These are phyloP conservation scores for Rhodomyrtus psidioides DNA, from an alignment of 441 rosid genomes.

Conservation along the genomic window DNA sequence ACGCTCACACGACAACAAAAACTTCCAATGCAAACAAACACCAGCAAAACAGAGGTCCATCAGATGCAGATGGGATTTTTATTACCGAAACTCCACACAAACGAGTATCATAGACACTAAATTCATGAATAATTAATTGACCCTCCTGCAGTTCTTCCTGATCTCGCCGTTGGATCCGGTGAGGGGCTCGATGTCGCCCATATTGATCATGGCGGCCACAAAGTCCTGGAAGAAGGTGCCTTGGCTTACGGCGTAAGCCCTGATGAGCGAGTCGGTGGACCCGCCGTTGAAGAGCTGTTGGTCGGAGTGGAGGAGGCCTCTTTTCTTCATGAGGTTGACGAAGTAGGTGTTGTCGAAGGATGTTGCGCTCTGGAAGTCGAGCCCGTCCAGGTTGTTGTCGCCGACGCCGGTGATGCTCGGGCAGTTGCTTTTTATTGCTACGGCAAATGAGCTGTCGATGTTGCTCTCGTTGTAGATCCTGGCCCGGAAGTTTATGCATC, in stretches of 20 bases:
- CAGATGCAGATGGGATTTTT: neutral
- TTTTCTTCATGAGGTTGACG: conserved; percentile 41
- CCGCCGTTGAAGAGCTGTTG: neutral
- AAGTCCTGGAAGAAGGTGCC: conserved; percentile 28
- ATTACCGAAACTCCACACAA: neutral
- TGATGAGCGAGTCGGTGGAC: neutral
- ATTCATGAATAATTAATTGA: conserved; percentile 15
- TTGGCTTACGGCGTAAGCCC: conserved; percentile 26
- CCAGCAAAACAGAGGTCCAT: neutral
- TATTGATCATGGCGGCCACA: conserved; percentile 31
- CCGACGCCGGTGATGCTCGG: conserved; percentile 25
- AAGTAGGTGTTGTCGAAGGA: conserved; percentile 55
- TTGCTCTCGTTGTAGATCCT: conserved; percentile 48
- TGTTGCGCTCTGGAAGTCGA: conserved; percentile 42
- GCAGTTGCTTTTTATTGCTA: conserved; percentile 39
- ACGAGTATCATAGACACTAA: neutral
- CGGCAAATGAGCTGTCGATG: conserved; percentile 27
- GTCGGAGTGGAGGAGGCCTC: conserved; percentile 47
- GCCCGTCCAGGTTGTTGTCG: conserved; percentile 19
- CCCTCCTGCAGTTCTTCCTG: conserved; percentile 27
- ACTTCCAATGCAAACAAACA: neutral
- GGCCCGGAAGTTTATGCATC: conserved; percentile 32
- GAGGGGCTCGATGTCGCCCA: conserved; percentile 40
- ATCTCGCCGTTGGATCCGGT: conserved; percentile 48
- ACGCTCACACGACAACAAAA: neutral